phyloP scores from a whole-genome alignment of 768 basidiomycete species.

The Mycena polygramma region DNA sequence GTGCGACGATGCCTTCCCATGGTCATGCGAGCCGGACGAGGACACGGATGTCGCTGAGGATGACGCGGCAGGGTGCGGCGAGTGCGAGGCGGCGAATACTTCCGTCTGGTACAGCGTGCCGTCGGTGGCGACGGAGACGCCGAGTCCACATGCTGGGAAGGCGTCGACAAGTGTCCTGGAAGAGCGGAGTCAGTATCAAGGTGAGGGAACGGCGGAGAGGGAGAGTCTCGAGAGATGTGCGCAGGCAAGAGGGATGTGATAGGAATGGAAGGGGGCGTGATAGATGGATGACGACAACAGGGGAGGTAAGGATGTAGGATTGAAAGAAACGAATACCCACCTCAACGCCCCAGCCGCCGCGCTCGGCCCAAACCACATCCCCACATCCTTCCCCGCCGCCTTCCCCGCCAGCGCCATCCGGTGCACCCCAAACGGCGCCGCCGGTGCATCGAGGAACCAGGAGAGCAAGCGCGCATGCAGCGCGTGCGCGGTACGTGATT shows the following conservation, averaged over 20 bases:
- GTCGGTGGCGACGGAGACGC: background rate
- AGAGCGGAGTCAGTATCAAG: background rate
- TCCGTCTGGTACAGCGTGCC: background rate
- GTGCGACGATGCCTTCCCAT: background rate
- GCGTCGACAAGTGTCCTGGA: constrained; percentile 6
- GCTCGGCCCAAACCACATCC: constrained; percentile 5
- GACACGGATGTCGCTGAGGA: no score
- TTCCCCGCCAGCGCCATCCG: background rate
- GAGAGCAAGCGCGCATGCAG: background rate
- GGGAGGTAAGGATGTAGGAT: no score
- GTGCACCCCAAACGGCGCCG: constrained; percentile 3
- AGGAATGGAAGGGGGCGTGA: no score
- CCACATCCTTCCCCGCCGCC: background rate
- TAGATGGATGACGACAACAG: no score
- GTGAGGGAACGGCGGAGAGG: background rate
- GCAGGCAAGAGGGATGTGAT: no score
- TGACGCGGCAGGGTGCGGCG: no score
- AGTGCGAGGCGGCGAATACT: background rate
- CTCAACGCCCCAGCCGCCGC: background rate
- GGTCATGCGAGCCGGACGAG: background rate
- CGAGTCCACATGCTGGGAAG: background rate
- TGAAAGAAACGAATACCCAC: background rate
- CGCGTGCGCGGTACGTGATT: background rate
- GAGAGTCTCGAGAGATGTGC: no score
- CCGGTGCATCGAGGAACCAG: background rate